phyloP scores from a whole-genome alignment of 768 basidiomycete species.

The Candolleomyces efflorescens region DNA sequence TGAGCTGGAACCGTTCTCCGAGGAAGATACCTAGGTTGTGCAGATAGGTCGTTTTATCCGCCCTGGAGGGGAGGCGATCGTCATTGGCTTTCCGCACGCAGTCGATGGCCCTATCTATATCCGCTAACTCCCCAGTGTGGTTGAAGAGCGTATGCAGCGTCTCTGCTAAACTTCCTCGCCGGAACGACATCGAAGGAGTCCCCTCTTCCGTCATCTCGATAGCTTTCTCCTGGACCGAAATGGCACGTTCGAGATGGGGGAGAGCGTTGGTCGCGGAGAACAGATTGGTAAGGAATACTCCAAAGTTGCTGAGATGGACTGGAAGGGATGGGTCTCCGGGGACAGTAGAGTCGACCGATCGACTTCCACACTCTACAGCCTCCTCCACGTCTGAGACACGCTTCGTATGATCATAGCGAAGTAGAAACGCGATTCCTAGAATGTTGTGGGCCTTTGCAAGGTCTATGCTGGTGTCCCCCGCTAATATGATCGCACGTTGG shows the following conservation, averaged over 20 bases:
- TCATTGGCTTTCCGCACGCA: background rate
- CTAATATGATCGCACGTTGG: background rate
- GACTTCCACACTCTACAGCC: background rate
- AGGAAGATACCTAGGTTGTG: background rate
- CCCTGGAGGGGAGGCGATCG: background rate
- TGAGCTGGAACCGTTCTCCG: background rate
- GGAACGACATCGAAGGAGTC: background rate
- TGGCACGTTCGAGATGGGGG: background rate
- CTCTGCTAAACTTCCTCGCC: background rate
- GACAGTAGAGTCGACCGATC: background rate
- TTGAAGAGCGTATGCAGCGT: background rate
- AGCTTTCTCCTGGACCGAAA: background rate
- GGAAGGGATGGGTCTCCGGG: background rate
- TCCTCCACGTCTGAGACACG: background rate
- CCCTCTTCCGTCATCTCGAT: background rate
- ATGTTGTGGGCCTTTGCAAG: background rate
- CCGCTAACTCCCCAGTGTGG: background rate
- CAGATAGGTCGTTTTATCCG: background rate
- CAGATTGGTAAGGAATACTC: background rate
- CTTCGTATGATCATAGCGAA: background rate
- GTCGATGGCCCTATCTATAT: background rate
- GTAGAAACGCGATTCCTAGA: background rate
- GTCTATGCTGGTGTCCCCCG: background rate
- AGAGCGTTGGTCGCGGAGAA: background rate
- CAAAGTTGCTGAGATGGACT: background rate